Evolutionary conservation across 1,284 basidiomycete species (phyloP), one percentile per base, ranked within the genome.

Genomic region (Sporisorium reilianum): DNA sequence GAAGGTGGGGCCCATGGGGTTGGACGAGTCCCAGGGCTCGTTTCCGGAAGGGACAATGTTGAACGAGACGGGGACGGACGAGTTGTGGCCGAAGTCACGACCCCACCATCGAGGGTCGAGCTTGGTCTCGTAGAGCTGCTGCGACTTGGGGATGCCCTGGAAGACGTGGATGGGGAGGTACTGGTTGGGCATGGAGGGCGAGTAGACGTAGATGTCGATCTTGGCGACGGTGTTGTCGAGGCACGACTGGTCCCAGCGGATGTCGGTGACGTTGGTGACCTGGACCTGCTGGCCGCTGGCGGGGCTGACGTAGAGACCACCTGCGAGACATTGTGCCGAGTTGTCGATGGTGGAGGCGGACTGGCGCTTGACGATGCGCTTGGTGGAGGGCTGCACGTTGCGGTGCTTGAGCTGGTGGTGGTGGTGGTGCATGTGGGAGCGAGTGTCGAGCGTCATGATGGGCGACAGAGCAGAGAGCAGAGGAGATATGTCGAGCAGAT

Each of bases 201-300:
- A 72, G 70, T 82, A 82, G 59, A 84, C 60, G 66, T 83, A 84
- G 44, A 84, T 76, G 69, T 84, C 82, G 50, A 84, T 76, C 45
- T 79, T 79, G 61, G 40, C 53, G 55, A 64, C 55, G 40, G 70
- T 59, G 28, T 26, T 36, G 59, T 63, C 62, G 51, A 80, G 76
- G 55, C 80, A 81, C 28, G 54, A 49, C 53, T 70, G 65, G 62
- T 81, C 73, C 80, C 80, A 81, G 28, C 50, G 42, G 42, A 81
- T 69, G 48, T 65, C 70, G 49, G 71, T 78, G 55, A 68, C 50
- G 54, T 72, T 67, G 57, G 74, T 68, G 41, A 76, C 65, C 58
- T 70, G 64, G 49, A 81, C 60, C 18, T 56, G 26, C 18, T 55
- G 63, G 42, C 58, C 59, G 9, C 62, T 36, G 36, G 63, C 42